Base-by-base conservation (phyloP, 202 grass and related monocot species). In the Carex arenaria region DNA sequence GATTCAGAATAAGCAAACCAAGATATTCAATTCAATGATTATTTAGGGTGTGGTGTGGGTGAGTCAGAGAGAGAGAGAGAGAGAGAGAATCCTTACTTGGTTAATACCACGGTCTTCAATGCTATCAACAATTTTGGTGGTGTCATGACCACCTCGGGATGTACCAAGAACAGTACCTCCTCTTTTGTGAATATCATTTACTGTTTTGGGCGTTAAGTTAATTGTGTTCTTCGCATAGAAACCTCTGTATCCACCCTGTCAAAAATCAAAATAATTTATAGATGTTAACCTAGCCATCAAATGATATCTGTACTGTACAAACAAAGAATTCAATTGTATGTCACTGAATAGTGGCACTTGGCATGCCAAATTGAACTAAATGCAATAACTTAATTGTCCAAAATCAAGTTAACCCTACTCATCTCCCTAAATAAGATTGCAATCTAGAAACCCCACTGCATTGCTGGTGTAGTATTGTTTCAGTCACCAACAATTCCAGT, bases 131-230 rank as follows among this genome's bases (percentile, higher is more conserved):
- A 99, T 99, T 87, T 99, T 99, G 38, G 32, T 32, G 61, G 93
- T 99, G 82, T 95, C 89, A 64, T 99, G 96, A 14, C 96, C 96
- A 82, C 96, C 96, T 74, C 96, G 89, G 54, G 96, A 99, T 68
- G 93, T 92, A 83, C 93, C 85, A 10, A 99, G 89, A 81, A 99
- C 75, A 18, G 96, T 99, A n/a, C 96, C 96, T 0, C 96, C 96
- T 88, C 91, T 99, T 89, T 99, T 99, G 19, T 99, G 96, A 76
- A 99, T 94, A 75, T 92, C 91, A 61, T 96, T 99, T 23, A 99
- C 96, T 1, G 80, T 90, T 30, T 92, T 96, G 3, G 89, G 91
- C 15, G 91, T 96, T 78, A 99, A 73, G 11, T 82, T 30, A 54
- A 96, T 49, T 59, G 96, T 99, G 75, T 99, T 99, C 54, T 89